Percentiles rank a stretch among this genome's conserved stretches.
phyloP scores from a whole-genome alignment of 2,329 filamentous ascomycete genomes.

The Cephalotrichum gorgonifer region DNA sequence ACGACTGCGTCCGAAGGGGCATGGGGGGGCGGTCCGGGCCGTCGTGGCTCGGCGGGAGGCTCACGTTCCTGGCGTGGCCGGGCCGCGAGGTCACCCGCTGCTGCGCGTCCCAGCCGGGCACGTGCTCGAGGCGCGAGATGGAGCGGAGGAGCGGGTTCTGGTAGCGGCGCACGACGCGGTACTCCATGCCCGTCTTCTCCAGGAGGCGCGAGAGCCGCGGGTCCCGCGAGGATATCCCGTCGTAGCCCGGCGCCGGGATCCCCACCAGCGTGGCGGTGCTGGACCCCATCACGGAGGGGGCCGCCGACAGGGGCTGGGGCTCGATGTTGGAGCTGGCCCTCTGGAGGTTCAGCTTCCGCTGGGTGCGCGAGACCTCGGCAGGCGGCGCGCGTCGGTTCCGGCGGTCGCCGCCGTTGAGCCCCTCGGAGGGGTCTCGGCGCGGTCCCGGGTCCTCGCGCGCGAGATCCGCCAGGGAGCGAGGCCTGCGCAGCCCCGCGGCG shows the following conservation, averaged over 20 bases:
- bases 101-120: background rate
- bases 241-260: constrained; percentile 34
- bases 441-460: constrained; percentile 9
- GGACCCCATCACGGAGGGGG: background rate
- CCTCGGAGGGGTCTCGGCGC: constrained; percentile 25
- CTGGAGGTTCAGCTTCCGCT: constrained; percentile 67
- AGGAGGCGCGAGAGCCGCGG: constrained; percentile 55
- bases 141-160: constrained; percentile 61
- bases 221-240: constrained; percentile 40
- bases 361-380: constrained; percentile 54
- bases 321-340: constrained; percentile 64
- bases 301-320: constrained; percentile 31
- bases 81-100: background rate
- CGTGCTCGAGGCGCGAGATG: constrained; percentile 29
- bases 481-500: constrained; percentile 21
- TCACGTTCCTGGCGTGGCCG: background rate
- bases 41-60: background rate
- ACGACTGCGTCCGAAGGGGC: constrained; percentile 26
- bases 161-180: constrained; percentile 62
- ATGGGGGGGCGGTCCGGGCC: background rate
- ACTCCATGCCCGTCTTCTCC: constrained; percentile 62
- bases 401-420: background rate
- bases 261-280: constrained; percentile 13
- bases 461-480: constrained; percentile 30
- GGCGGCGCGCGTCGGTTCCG: constrained; percentile 22